Percentiles rank a stretch among this genome's conserved stretches.
phyloP scores from a whole-genome alignment of 2,329 filamentous ascomycete genomes.

The Verticillium nubilum region DNA sequence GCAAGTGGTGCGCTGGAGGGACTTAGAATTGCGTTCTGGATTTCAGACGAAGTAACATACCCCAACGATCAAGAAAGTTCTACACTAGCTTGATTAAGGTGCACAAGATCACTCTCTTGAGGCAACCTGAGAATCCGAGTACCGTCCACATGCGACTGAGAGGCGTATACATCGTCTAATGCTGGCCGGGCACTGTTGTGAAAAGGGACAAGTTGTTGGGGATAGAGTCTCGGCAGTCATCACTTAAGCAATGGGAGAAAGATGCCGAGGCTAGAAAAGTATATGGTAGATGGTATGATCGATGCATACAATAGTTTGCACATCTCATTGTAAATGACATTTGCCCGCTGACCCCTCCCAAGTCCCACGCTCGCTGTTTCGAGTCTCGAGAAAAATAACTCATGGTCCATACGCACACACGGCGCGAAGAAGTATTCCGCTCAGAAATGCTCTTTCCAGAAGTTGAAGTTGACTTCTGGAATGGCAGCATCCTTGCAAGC shows the following conservation, averaged over 20 bases:
- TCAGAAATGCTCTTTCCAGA: slow-evolving; percentile 96
- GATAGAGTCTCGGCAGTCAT: too few species aligned
- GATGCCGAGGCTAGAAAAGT: neutral
- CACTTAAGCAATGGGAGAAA: neutral
- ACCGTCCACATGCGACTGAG: too few species aligned
- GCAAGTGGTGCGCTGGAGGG: too few species aligned
- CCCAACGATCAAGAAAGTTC: too few species aligned
- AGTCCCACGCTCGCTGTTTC: neutral
- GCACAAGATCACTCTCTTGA: too few species aligned
- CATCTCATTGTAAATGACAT: neutral
- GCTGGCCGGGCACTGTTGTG: too few species aligned
- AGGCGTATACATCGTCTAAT: too few species aligned
- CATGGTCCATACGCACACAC: neutral
- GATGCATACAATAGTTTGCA: neutral
- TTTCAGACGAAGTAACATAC: too few species aligned
- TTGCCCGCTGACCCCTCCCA: neutral
- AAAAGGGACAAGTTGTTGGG: too few species aligned
- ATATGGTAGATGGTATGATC: neutral
- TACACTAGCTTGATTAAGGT: too few species aligned
- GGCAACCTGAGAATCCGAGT: too few species aligned
- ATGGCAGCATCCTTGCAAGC: slow-evolving; percentile 70
- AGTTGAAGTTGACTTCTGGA: slow-evolving; percentile 83
- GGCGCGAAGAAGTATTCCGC: neutral
- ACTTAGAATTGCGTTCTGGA: too few species aligned
- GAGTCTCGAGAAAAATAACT: neutral